Evolutionary conservation across 768 basidiomycete species (phyloP).

Genomic region (Lanmaoa rubissima): DNA sequence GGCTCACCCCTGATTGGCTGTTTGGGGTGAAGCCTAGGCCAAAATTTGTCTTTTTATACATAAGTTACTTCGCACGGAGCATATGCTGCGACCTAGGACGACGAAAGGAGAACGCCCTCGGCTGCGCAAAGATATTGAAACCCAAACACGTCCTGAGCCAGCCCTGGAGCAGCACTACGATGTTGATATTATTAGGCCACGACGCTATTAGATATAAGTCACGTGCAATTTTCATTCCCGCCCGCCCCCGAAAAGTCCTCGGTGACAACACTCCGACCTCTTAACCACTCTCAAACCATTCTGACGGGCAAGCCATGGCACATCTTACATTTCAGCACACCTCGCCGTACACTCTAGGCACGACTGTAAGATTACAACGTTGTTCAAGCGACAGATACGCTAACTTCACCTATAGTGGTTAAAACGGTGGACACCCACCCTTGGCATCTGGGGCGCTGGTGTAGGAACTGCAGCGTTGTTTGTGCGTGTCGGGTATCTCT

Average conservation of each 20-base stretch:
- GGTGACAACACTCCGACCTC: not conserved
- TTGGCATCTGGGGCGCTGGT: constrained; percentile 72
- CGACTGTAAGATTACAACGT: constrained; percentile 36
- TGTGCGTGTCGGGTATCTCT: constrained; percentile 37
- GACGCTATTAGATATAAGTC: not conserved
- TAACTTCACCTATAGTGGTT: constrained; percentile 35
- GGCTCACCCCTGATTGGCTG: not conserved
- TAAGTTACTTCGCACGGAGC: not conserved
- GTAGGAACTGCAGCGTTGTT: constrained; percentile 65
- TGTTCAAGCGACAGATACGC: not conserved
- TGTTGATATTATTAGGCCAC: too few species aligned
- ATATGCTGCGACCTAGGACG: not conserved
- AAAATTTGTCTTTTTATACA: not conserved
- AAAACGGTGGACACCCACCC: constrained; percentile 57
- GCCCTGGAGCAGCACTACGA: not conserved
- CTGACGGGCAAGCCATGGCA: constrained; percentile 37
- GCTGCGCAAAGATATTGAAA: not conserved
- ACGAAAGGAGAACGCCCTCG: not conserved
- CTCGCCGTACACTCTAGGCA: constrained; percentile 36
- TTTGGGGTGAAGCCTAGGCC: not conserved
- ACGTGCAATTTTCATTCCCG: constrained; percentile 22
- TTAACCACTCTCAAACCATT: not conserved
- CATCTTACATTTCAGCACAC: constrained; percentile 40
- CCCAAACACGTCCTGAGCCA: not conserved
- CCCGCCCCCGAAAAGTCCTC: constrained; percentile 3